Evolutionary conservation across 2,329 filamentous ascomycete genomes (phyloP).

Genomic region (Coniochaeta hoffmannii): DNA sequence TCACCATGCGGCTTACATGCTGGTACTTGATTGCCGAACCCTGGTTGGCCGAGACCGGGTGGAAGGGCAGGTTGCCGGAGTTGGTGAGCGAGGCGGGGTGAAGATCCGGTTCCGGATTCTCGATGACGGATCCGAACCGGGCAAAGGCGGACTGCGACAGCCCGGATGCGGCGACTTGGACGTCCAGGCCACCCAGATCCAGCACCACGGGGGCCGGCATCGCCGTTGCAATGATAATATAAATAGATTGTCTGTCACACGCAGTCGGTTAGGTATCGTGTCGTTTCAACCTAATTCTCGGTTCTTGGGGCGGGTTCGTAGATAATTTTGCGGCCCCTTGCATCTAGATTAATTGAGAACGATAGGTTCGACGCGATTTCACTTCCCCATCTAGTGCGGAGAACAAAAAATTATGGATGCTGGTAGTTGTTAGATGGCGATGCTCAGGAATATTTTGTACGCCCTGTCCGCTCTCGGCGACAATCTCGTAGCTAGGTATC

Average conservation of each 20-base stretch:
- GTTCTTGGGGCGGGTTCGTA: too few relatives aligned
- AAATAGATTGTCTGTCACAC: background rate
- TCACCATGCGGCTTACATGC: constrained; percentile 64
- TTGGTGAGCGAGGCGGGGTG: constrained; percentile 34
- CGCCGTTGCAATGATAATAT: background rate
- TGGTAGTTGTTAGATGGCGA: too few relatives aligned
- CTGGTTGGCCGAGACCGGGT: constrained; percentile 66
- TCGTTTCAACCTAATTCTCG: too few relatives aligned
- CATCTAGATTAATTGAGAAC: too few relatives aligned
- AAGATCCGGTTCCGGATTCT: constrained; percentile 58
- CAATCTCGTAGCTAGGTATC: too few relatives aligned
- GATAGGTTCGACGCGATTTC: too few relatives aligned
- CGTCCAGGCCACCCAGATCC: constrained; percentile 38
- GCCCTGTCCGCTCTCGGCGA: too few relatives aligned
- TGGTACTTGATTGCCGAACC: constrained; percentile 82
- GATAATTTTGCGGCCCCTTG: background rate
- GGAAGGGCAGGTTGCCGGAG: constrained; percentile 27
- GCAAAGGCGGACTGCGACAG: constrained; percentile 64
- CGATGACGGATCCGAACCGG: constrained; percentile 75
- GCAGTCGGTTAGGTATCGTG: background rate
- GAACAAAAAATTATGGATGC: too few relatives aligned
- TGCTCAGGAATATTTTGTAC: too few relatives aligned
- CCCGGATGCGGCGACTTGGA: constrained; percentile 50
- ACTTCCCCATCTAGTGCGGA: too few relatives aligned
- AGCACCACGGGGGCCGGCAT: constrained; percentile 11